Evolutionary conservation across 306 rosid genomes (phyloP).

Genomic region (Psophocarpus tetragonolobus): DNA sequence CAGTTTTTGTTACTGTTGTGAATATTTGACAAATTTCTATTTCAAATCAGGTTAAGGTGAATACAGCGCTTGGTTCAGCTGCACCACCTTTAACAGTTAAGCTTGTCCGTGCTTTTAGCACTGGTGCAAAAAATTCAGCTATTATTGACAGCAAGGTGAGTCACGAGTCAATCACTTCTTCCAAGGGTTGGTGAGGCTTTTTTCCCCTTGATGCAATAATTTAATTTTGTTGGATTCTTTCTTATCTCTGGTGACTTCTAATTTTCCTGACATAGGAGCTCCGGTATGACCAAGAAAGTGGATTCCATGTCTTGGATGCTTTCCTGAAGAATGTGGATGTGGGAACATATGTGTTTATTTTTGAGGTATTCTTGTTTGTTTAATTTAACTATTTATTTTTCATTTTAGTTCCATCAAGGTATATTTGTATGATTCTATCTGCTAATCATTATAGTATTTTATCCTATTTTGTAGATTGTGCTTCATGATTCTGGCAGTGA

Average conservation of each 20-base stretch:
- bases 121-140: conserved; percentile 65
- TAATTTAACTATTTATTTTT: conserved; percentile 5
- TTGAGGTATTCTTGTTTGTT: conserved; percentile 66
- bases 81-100: conserved; percentile 86
- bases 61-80: conserved; percentile 87
- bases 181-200: conserved; percentile 17
- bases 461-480: conserved; percentile 52
- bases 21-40: conserved; percentile 19
- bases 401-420: conserved; percentile 24
- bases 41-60: conserved; percentile 76
- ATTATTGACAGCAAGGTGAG: conserved; percentile 67
- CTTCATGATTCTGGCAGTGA: conserved; percentile 62
- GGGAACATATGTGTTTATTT: conserved; percentile 71
- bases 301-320: conserved; percentile 64
- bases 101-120: conserved; percentile 64
- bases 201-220: not conserved
- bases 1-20: not conserved
- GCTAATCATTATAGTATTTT: conserved; percentile 16
- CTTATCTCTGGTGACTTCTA: conserved; percentile 11
- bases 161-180: conserved; percentile 19
- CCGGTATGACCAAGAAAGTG: conserved; percentile 61
- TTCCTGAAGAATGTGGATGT: conserved; percentile 63
- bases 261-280: conserved; percentile 65
- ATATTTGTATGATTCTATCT: conserved; percentile 11
- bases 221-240: conserved; percentile 19